Evolutionary conservation across 179 eudicot genomes (phyloP), one percentile per base, ranked within the genome.

Genomic region (Sideroxylon spinosum): DNA sequence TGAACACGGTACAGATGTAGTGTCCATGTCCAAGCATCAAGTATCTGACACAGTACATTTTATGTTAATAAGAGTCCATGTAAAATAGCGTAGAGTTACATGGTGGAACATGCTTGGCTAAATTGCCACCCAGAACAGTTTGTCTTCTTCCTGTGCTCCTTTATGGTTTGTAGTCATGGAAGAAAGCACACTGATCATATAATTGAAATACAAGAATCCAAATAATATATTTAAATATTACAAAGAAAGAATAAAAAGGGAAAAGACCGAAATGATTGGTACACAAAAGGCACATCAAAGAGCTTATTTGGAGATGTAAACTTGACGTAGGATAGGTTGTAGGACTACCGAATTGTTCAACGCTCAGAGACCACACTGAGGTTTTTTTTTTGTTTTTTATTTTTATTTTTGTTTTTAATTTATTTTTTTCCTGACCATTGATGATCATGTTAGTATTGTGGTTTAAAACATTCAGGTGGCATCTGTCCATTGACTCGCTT

Each of bases 401-500:
- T n/a, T n/a, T n/a, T n/a, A n/a, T n/a, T n/a, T n/a, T n/a, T n/a
- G n/a, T n/a, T n/a, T n/a, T n/a, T n/a, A n/a, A n/a, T n/a, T n/a
- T n/a, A n/a, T n/a, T 23, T 22, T 16, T 49, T 10, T 49, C 9
- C 16, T 52, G 8, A 10, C 10, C 14, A 2, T 37, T 52, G 56
- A 52, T 52, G 56, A 13, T 52, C 3, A 9, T 55, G 25, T 83
- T 81, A 87, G 74, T 67, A 86, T 44, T 86, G 87, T 67, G 77
- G 74, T 67, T 74, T 68, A 13, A 20, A 76, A 78, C 92, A 89
- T 76, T 91, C 91, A 67, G 83, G 60, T 6, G 91, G 84, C 75
- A 74, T 68, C 28, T 50, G 63, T 57, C 86, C 82, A 2, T 84
- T 80, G 71, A 76, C 79, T 65, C 80, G 78, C 8, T 12, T 53